Conservation (phyloP, 805 yeast species). For the Kodamaea fukazawae region DNA sequence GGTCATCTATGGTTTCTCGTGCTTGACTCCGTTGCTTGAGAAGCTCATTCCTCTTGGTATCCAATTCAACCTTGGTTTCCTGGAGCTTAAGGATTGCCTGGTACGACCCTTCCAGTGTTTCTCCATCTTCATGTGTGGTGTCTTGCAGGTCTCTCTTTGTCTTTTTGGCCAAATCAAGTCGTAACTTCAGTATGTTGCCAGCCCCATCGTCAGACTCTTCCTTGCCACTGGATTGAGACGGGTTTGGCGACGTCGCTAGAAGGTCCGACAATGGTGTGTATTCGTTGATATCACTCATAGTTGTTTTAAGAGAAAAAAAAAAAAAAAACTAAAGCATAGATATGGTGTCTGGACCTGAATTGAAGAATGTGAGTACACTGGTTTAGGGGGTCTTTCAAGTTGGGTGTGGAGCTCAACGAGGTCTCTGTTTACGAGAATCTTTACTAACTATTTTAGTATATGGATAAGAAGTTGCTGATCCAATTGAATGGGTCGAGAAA, state of each 20-base stretch:
- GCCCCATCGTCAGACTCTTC: constrained; percentile 6
- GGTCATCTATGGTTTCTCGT: constrained; percentile 16
- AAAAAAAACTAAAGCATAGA: constrained; percentile 1
- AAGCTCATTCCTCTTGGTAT: constrained; percentile 16
- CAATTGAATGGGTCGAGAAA: constrained; percentile 77
- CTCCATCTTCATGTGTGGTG: background rate
- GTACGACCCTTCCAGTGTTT: background rate
- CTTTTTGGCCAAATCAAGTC: constrained; percentile 11
- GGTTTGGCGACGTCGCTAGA: constrained; percentile 23
- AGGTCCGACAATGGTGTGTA: constrained; percentile 27
- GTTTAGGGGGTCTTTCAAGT: too few relatives aligned
- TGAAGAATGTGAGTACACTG: constrained; percentile 47
- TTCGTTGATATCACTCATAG: constrained; percentile 24
- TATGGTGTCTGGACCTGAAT: constrained; percentile 64
- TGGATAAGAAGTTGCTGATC: constrained; percentile 72
- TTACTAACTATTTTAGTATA: constrained; percentile 49
- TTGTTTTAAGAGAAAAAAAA: constrained; percentile 3
- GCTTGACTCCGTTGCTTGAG: constrained; percentile 18
- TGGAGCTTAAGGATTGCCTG: constrained; percentile 3
- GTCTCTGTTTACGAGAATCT: too few relatives aligned
- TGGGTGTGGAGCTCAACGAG: background rate
- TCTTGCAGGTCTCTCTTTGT: constrained; percentile 1
- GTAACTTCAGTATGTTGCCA: constrained; percentile 6
- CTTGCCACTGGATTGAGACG: constrained; percentile 5
- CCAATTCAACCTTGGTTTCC: constrained; percentile 17